Evolutionary conservation across 164 flowering plant species (phyloP).

Genomic region (Dillenia suffruticosa): DNA sequence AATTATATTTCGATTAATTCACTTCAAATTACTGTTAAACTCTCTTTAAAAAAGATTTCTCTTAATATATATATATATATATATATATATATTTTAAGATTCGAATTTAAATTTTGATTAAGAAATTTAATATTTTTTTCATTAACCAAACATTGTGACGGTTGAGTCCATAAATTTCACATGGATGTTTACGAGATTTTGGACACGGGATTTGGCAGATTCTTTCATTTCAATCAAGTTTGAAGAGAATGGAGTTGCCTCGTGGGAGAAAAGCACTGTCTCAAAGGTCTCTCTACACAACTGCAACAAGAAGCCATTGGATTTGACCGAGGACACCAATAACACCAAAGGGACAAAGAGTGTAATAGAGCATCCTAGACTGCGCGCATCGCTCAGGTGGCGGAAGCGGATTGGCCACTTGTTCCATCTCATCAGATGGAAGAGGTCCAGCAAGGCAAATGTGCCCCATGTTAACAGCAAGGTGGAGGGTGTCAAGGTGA

Average conservation of each 20-base stretch:
- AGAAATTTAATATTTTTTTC: no score
- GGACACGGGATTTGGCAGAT: slow-evolving; percentile 31
- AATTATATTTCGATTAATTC: no score
- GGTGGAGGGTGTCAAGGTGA: slow-evolving; percentile 55
- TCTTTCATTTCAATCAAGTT: slow-evolving; percentile 89
- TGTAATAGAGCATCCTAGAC: slow-evolving; percentile 55
- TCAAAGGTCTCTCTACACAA: slow-evolving; percentile 37
- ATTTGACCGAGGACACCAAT: slow-evolving; percentile 23
- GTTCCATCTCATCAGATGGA: slow-evolving; percentile 68
- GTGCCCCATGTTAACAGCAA: slow-evolving; percentile 50
- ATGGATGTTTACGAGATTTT: no score
- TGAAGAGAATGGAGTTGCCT: slow-evolving; percentile 67
- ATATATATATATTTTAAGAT: no score
- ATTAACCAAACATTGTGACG: no score
- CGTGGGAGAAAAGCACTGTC: slow-evolving; percentile 66
- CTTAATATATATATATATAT: no score
- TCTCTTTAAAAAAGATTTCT: no score
- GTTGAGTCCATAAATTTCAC: no score
- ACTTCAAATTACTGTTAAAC: no score
- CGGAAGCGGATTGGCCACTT: slow-evolving; percentile 75
- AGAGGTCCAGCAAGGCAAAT: slow-evolving; percentile 47
- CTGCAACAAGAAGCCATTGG: slow-evolving; percentile 18
- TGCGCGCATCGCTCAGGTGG: slow-evolving; percentile 58
- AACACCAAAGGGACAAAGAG: slow-evolving; percentile 30
- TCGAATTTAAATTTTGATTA: no score